Conservation (phyloP, 2,329 filamentous ascomycete species). For the Fusarium agapanthi region DNA sequence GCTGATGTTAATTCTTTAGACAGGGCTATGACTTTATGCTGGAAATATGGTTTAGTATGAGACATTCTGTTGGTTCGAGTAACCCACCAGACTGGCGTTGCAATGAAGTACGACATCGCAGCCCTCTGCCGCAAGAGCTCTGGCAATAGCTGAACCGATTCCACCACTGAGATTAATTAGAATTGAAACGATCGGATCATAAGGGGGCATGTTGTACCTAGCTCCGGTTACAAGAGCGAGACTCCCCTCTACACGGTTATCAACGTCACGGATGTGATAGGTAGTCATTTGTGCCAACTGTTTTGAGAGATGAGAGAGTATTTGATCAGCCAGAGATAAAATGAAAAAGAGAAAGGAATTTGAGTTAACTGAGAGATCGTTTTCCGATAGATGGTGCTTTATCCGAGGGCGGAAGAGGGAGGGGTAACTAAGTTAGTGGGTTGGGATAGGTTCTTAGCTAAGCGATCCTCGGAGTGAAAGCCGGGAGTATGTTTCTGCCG, state of each 20-base stretch:
- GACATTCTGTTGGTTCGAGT: fast-evolving
- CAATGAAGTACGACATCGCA: slow-evolving; percentile 30
- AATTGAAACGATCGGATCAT: no score
- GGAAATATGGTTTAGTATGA: background rate
- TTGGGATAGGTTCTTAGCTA: background rate
- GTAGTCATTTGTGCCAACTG: background rate
- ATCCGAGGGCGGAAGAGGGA: slow-evolving; percentile 13
- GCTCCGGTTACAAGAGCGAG: slow-evolving; percentile 28
- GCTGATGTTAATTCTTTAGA: background rate
- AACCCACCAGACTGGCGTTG: slow-evolving; percentile 10
- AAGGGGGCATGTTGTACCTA: background rate
- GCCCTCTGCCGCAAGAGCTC: slow-evolving; percentile 14
- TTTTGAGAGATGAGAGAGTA: fast-evolving
- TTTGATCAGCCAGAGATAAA: fast-evolving
- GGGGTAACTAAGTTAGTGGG: slow-evolving; percentile 15
- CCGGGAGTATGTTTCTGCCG: background rate
- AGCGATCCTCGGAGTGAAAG: slow-evolving; percentile 6
- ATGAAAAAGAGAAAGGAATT: background rate
- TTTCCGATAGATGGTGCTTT: slow-evolving; percentile 1
- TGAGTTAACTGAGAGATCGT: background rate
- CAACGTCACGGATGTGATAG: slow-evolving; percentile 15
- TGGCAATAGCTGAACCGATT: slow-evolving; percentile 20
- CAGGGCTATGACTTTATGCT: slow-evolving; percentile 22
- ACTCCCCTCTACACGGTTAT: slow-evolving; percentile 19
- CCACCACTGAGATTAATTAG: slow-evolving; percentile 5